Percentiles rank a stretch among this genome's conserved stretches.
Evolutionary conservation across 305 asterid genomes (phyloP).

Genomic region (Solanum hybrid): DNA sequence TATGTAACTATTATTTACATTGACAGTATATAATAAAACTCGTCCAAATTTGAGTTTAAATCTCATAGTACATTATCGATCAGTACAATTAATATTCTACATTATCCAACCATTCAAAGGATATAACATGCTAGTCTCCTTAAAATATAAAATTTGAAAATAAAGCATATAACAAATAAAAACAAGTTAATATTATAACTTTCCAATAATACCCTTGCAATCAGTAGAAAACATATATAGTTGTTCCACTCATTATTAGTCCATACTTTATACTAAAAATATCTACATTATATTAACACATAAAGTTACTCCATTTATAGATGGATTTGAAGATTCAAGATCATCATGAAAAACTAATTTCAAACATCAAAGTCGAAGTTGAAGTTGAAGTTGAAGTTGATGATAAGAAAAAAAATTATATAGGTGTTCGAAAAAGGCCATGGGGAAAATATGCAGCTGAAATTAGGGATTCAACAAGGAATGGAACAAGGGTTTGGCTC

Average conservation of each 20-base stretch:
- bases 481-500: constrained; percentile 54
- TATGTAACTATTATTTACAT: background rate
- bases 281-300: background rate
- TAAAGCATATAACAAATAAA: background rate
- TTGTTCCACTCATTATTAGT: background rate
- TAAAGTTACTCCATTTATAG: background rate
- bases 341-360: background rate
- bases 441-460: constrained; percentile 64
- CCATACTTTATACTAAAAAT: background rate
- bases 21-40: background rate
- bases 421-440: constrained; percentile 48
- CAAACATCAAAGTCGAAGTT: background rate
- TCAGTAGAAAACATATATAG: background rate
- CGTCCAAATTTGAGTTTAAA: background rate
- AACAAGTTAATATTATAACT: background rate
- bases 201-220: background rate
- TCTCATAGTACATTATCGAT: background rate
- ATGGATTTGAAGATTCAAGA: constrained; percentile 1
- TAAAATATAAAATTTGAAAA: background rate
- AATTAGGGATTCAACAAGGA: constrained; percentile 50
- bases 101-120: background rate
- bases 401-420: constrained; percentile 15
- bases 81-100: background rate
- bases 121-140: background rate
- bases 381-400: background rate